phyloP scores from a whole-genome alignment of 2,329 filamentous ascomycete genomes.

The Diaporthe batatas region DNA sequence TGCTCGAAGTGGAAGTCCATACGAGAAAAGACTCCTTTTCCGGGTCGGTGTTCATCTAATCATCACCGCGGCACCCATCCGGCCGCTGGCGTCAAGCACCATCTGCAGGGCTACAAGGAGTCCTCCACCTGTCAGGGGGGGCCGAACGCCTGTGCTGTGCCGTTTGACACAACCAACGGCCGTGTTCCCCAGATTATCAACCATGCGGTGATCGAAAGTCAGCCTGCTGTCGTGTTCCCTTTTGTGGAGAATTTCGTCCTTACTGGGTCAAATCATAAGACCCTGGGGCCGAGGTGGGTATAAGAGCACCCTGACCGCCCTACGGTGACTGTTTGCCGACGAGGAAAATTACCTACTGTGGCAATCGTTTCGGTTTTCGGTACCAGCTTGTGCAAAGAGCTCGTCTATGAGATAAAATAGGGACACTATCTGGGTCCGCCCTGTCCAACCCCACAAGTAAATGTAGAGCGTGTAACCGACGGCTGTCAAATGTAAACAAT shows the following conservation, averaged over 20 bases:
- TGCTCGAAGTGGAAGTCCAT: constrained; percentile 7
- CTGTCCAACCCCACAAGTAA: not conserved
- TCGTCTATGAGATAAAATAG: not conserved
- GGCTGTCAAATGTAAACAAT: not conserved
- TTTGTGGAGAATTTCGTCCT: not conserved
- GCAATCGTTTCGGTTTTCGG: not conserved
- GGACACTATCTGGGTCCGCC: not conserved
- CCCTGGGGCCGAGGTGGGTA: not conserved
- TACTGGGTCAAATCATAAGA: not conserved
- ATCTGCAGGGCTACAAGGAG: not conserved
- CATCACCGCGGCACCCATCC: not conserved
- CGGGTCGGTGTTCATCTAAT: not conserved
- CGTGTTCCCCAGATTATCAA: not conserved
- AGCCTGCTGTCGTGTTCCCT: not conserved
- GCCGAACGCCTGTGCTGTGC: not conserved
- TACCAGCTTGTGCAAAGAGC: not conserved
- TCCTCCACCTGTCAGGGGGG: not conserved
- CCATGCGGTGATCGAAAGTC: constrained; percentile 10
- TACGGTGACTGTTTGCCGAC: too few relatives aligned
- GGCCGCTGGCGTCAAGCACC: not conserved
- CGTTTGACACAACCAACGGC: not conserved
- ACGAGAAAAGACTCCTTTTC: constrained; percentile 3
- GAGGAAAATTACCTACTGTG: not conserved
- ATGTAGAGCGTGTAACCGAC: not conserved
- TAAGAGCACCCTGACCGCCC: not conserved